Base-by-base conservation (phyloP, 768 basidiomycete species). In the Panaeolus papilionaceus region DNA sequence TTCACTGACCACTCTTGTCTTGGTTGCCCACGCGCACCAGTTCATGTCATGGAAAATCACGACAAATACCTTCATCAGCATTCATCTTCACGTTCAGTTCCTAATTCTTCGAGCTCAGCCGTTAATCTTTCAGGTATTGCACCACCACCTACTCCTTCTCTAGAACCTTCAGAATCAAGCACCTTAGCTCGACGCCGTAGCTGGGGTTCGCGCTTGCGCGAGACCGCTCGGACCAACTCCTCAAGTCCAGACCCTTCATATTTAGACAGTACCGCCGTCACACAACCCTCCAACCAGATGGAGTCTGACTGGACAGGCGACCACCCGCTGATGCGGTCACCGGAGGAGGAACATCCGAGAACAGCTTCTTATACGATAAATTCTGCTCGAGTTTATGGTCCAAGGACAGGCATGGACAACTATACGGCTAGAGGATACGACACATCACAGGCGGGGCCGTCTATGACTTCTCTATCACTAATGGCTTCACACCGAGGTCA, bases 121-220 rank as follows among this genome's bases (percentile, higher is more conserved):
- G 73, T 89, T 67, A 85, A 90, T 76, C 73, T 90, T 40, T 73
- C 84, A 61, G 84, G 84, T 37, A 75, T 87, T 66, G 80, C 83
- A 47, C 79, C 78, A 23, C 87, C 88, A 16, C 75, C 83, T 42
- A 88, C 89, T 11, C 88, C 89, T n/a, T 81, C 87, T 37, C 79
- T 85, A 28, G 86, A 86, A 37, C 85, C 89, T 20, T 81, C 85
- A 2, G 82, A 84, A 67, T 80, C 80, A 61, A 76, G 81, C 7
- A 58, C 54, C 14, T 78, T 83, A 69, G 73, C 89, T 42, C 83
- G 89, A 68, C 79, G 89, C 62, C 82, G 90, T 66, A 91, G 90
- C 72, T 88, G 90, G 88, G 85, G 86, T 63, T 66, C n/a, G 54
- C 62, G 45, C 64, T 39, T 23, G 67, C 62, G 54, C 38, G 54